Conservation (phyloP, 345 rosid species). For the Ceriops tagal region DNA sequence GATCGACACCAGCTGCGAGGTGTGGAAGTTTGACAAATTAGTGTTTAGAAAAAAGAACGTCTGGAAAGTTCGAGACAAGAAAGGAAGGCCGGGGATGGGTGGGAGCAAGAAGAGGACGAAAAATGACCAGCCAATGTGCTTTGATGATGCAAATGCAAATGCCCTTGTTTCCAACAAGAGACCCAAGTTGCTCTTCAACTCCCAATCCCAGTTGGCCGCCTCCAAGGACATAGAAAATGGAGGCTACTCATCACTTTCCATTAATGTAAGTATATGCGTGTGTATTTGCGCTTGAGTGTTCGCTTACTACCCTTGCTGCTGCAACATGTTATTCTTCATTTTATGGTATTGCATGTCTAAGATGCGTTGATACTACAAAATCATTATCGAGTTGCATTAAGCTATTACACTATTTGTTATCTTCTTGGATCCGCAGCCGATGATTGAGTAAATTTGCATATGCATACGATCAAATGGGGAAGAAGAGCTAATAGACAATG, state of each 20-base stretch:
- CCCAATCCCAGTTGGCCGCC: slow-evolving; percentile 9
- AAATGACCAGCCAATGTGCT: slow-evolving; percentile 22
- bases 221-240: slow-evolving; percentile 18
- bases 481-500: neutral
- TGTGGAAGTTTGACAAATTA: slow-evolving; percentile 85
- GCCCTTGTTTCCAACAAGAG: slow-evolving; percentile 44
- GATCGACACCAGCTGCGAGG: slow-evolving; percentile 73
- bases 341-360: slow-evolving; percentile 11
- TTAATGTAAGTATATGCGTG: slow-evolving; percentile 30
- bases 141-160: slow-evolving; percentile 23
- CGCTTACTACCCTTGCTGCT: too few relatives aligned
- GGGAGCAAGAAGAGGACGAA: slow-evolving; percentile 64
- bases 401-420: neutral
- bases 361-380: slow-evolving; percentile 1
- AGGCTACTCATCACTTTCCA: slow-evolving; percentile 12
- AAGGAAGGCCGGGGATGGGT: slow-evolving; percentile 48
- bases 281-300: neutral
- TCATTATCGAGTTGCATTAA: neutral
- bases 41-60: slow-evolving; percentile 67
- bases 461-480: neutral
- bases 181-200: slow-evolving; percentile 32
- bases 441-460: too few relatives aligned
- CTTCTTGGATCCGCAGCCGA: too few relatives aligned
- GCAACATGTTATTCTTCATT: too few relatives aligned
- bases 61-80: slow-evolving; percentile 88